A percentile compares a stretch with the other conserved stretches of the same genome.
Conservation (phyloP, 2,329 filamentous ascomycete genomes). For the Whalleya microplaca region DNA sequence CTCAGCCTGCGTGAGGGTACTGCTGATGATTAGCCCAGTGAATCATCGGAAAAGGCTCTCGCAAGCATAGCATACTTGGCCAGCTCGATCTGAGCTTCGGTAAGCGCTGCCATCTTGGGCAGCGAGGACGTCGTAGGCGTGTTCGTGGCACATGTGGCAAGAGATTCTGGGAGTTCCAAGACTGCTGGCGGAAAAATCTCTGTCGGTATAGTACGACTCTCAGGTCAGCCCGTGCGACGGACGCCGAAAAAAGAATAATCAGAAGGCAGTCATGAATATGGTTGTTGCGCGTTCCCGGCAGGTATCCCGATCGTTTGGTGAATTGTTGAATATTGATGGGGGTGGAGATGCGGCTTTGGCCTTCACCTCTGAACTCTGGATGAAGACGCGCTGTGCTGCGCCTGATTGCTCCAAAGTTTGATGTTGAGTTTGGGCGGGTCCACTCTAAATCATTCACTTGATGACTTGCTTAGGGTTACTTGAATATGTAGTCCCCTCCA, state of each 20-base stretch:
- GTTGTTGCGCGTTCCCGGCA: slow-evolving; percentile 12
- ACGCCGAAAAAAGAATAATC: slow-evolving; percentile 5
- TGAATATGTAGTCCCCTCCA: neutral
- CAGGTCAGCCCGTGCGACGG: neutral
- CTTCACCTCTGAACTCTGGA: neutral
- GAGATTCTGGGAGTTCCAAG: slow-evolving; percentile 4
- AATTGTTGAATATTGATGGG: slow-evolving; percentile 1
- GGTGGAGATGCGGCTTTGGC: slow-evolving; percentile 1
- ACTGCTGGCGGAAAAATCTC: slow-evolving; percentile 2
- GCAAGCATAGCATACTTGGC: slow-evolving; percentile 50
- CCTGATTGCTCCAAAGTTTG: neutral
- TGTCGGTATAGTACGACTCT: slow-evolving; percentile 4
- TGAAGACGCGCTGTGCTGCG: neutral
- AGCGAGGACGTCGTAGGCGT: slow-evolving; percentile 14
- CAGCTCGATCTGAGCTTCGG: slow-evolving; percentile 60
- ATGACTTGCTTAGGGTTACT: neutral
- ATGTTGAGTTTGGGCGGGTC: neutral
- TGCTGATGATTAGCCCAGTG: slow-evolving; percentile 42
- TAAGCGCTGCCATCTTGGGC: slow-evolving; percentile 41
- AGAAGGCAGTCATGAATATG: slow-evolving; percentile 3
- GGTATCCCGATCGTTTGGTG: neutral
- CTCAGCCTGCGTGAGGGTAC: slow-evolving; percentile 77
- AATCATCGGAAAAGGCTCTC: neutral
- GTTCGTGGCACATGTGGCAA: slow-evolving; percentile 25
- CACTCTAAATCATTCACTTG: neutral